These are phyloP conservation scores for Cystobasidiopsis lactophilus DNA, from an alignment of 768 basidiomycete species.

Conservation along the genomic window DNA sequence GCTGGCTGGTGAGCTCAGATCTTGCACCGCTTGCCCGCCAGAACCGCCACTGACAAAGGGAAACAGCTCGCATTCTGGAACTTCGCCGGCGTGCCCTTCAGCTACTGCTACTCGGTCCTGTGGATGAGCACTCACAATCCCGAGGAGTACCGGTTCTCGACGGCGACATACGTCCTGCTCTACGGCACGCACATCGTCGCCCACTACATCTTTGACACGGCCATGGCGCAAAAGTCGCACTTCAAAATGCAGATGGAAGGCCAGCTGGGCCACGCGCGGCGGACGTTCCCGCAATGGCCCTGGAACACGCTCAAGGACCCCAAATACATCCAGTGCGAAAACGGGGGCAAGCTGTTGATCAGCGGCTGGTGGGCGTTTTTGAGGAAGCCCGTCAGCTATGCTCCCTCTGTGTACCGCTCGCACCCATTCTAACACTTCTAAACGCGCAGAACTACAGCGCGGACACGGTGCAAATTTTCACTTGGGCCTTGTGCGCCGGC, in stretches of 20 bases:
- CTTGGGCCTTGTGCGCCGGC: constrained; percentile 16
- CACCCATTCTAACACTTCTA: not conserved
- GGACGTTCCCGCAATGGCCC: constrained; percentile 84
- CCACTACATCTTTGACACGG: constrained; percentile 78
- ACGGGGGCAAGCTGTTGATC: constrained; percentile 78
- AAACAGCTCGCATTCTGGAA: constrained; percentile 20
- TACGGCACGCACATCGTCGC: constrained; percentile 56
- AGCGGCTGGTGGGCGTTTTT: constrained; percentile 88
- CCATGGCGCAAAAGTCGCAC: constrained; percentile 88
- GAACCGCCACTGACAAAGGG: no score
- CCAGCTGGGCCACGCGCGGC: constrained; percentile 35
- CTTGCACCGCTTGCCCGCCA: not conserved
- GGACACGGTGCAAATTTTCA: constrained; percentile 33
- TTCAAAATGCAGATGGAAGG: constrained; percentile 75
- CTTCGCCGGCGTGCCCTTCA: constrained; percentile 67
- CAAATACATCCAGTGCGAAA: constrained; percentile 72
- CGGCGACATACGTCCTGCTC: constrained; percentile 45
- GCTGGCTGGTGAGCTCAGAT: constrained; percentile 3
- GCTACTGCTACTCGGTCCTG: constrained; percentile 90
- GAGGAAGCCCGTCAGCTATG: constrained; percentile 66
- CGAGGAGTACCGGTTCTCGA: constrained; percentile 63
- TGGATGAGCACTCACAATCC: constrained; percentile 95
- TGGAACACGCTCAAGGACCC: constrained; percentile 64
- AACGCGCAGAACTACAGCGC: constrained; percentile 66
- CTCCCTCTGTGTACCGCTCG: not conserved